These are phyloP conservation scores for Pelomyxa schiedti DNA, from an alignment of 78 protist species.

Conservation along the genomic window DNA sequence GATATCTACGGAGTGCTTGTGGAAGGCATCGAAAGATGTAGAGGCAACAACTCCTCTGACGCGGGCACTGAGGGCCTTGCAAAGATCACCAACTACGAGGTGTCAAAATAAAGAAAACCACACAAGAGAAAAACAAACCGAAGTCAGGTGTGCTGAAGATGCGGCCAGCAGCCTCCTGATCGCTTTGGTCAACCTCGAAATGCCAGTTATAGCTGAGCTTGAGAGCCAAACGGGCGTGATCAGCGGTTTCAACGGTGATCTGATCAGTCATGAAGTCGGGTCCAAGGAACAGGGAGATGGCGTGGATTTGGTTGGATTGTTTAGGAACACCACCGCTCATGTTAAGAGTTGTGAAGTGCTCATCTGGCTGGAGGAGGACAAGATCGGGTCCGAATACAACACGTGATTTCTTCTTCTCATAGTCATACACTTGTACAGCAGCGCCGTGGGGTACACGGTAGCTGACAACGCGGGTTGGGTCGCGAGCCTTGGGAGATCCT, in stretches of 20 bases:
- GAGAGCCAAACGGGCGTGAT: constrained; percentile 70
- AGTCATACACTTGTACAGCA: constrained; percentile 71
- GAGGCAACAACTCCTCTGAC: constrained; percentile 68
- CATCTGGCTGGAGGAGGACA: constrained; percentile 70
- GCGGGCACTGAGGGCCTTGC: constrained; percentile 67
- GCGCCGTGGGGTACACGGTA: constrained; percentile 75
- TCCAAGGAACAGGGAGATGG: constrained; percentile 55
- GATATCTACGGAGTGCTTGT: constrained; percentile 46
- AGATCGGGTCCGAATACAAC: constrained; percentile 69
- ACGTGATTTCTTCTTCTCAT: constrained; percentile 59
- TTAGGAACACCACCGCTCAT: constrained; percentile 70
- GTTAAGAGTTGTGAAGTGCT: constrained; percentile 66
- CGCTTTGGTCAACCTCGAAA: constrained; percentile 26
- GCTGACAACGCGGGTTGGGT: constrained; percentile 59
- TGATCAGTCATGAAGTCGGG: constrained; percentile 83
- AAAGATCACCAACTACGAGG: constrained; percentile 63
- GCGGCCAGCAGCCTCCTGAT: constrained; percentile 6
- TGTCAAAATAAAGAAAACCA: no score
- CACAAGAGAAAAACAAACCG: no score
- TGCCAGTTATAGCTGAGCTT: constrained; percentile 74
- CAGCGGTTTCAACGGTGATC: constrained; percentile 68
- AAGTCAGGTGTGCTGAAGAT: constrained; percentile 67
- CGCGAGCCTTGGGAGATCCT: constrained; percentile 31
- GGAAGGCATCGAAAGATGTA: constrained; percentile 67
- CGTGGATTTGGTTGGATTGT: constrained; percentile 37